phyloP scores from a whole-genome alignment of 148 eudicot species.

The Rhododendron kiyosumense region DNA sequence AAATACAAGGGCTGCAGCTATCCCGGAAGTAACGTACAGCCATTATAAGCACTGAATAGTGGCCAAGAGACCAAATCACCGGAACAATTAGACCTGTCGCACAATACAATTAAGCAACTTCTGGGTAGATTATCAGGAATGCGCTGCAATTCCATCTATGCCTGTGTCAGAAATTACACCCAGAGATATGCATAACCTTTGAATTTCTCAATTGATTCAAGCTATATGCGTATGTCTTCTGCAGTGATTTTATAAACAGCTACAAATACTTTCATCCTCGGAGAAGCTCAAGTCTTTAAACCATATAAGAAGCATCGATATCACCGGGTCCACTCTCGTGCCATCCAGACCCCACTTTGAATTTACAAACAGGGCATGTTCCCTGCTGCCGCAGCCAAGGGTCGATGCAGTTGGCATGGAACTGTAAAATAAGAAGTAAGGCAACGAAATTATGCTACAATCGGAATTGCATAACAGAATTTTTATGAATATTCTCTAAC shows the following conservation, averaged over 20 bases:
- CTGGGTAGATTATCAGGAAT: neutral
- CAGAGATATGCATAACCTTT: neutral
- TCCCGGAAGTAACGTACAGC: neutral
- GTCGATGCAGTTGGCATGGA: constrained; percentile 86
- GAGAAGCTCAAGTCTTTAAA: constrained; percentile 15
- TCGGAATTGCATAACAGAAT: neutral
- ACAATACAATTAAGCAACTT: neutral
- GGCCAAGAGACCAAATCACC: neutral
- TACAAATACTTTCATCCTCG: neutral
- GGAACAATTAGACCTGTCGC: neutral
- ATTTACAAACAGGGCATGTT: constrained; percentile 93
- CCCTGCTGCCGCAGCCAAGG: constrained; percentile 97
- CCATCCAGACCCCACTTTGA: constrained; percentile 67
- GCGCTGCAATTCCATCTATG: neutral
- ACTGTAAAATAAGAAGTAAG: constrained; percentile 37
- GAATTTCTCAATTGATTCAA: neutral
- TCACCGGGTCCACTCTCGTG: constrained; percentile 37
- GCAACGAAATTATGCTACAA: neutral
- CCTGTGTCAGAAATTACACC: constrained; percentile 3
- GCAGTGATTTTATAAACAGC: neutral
- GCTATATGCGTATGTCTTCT: neutral
- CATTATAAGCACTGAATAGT: neutral
- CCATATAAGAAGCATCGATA: constrained; percentile 59
- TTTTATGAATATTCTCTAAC: neutral
- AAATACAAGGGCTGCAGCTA: neutral